Conservation (phyloP, 306 rosid species). For the Vicia faba region DNA sequence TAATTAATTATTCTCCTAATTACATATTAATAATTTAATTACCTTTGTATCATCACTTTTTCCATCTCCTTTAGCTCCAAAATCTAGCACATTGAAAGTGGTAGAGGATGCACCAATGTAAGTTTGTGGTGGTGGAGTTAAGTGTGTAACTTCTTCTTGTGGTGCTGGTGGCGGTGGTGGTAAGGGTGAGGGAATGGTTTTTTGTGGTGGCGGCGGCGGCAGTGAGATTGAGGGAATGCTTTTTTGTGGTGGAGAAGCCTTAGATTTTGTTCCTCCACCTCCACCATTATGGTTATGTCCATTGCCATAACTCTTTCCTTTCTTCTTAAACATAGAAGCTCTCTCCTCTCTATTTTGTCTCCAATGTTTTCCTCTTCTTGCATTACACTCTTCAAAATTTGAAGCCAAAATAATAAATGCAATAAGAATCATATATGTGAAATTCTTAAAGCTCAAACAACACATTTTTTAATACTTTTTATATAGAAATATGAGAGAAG, state of each 20-base stretch:
- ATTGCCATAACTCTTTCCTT: constrained; percentile 54
- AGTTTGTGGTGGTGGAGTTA: constrained; percentile 54
- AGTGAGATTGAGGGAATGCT: constrained; percentile 45
- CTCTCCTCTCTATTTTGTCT: constrained; percentile 55
- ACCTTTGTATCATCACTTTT: constrained; percentile 88
- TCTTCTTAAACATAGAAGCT: constrained; percentile 59
- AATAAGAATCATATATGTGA: constrained; percentile 55
- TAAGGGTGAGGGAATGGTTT: constrained; percentile 38
- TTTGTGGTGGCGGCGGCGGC: constrained; percentile 46
- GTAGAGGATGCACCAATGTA: constrained; percentile 47
- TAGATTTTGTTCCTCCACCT: constrained; percentile 61
- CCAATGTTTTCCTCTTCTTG: constrained; percentile 85
- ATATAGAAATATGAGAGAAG: constrained; percentile 36
- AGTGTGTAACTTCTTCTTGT: constrained; percentile 40
- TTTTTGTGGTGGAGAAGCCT: constrained; percentile 52
- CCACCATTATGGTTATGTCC: constrained; percentile 44
- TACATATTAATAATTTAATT: constrained; percentile 21
- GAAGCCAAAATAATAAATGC: constrained; percentile 67
- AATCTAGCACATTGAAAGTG: constrained; percentile 65
- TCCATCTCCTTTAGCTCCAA: constrained; percentile 94
- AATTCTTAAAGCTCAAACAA: constrained; percentile 56
- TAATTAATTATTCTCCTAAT: constrained; percentile 12
- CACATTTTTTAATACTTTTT: constrained; percentile 55
- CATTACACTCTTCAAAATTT: constrained; percentile 83
- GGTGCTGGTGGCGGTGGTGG: constrained; percentile 43